Evolutionary conservation across 495 filamentous ascomycete species (phyloP).

Genomic region (Umbilicaria muhlenbergii): DNA sequence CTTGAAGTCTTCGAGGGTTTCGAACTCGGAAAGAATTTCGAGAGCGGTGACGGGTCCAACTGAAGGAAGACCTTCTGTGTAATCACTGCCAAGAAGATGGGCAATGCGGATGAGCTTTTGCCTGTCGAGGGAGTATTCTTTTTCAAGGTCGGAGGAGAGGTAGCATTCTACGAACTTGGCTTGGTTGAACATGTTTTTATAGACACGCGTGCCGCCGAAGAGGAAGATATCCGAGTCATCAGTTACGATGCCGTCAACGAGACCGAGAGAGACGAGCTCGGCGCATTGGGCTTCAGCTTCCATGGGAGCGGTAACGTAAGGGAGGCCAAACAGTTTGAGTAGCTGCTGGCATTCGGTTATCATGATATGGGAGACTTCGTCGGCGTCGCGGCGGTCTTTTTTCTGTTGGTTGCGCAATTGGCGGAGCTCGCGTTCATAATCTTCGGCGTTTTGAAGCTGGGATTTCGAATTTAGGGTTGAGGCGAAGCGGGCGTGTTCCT

Average conservation of each 20-base stretch:
- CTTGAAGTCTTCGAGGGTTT: slow-evolving; percentile 48
- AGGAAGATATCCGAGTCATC: slow-evolving; percentile 96
- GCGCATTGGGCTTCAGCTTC: slow-evolving; percentile 98
- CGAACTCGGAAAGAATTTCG: slow-evolving; percentile 86
- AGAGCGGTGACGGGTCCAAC: slow-evolving; percentile 88
- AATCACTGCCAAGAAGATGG: slow-evolving; percentile 82
- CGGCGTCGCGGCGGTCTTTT: slow-evolving; percentile 87
- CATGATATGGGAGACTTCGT: slow-evolving; percentile 92
- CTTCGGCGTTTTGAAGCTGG: slow-evolving; percentile 43
- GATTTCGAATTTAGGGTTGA: slow-evolving; percentile 64
- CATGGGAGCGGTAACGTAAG: slow-evolving; percentile 95
- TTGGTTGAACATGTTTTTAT: slow-evolving; percentile 99
- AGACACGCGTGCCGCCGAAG: slow-evolving; percentile 88
- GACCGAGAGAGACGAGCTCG: slow-evolving; percentile 64
- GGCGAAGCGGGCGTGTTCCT: slow-evolving; percentile 87
- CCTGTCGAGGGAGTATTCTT: slow-evolving; percentile 72
- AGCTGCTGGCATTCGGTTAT: slow-evolving; percentile 87
- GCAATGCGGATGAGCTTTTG: slow-evolving; percentile 73
- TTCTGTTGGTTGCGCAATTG: slow-evolving; percentile 83
- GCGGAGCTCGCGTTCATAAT: slow-evolving; percentile 77
- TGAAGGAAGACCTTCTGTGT: slow-evolving; percentile 79
- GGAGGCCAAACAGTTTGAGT: slow-evolving; percentile 77
- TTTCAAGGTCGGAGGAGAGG: slow-evolving; percentile 69
- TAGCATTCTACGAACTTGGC: slow-evolving; percentile 97
- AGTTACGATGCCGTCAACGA: slow-evolving; percentile 97